Percentiles rank a stretch among this genome's conserved stretches.
Conservation (phyloP, 768 basidiomycete genomes). For the Clitopilus passeckerianus region DNA sequence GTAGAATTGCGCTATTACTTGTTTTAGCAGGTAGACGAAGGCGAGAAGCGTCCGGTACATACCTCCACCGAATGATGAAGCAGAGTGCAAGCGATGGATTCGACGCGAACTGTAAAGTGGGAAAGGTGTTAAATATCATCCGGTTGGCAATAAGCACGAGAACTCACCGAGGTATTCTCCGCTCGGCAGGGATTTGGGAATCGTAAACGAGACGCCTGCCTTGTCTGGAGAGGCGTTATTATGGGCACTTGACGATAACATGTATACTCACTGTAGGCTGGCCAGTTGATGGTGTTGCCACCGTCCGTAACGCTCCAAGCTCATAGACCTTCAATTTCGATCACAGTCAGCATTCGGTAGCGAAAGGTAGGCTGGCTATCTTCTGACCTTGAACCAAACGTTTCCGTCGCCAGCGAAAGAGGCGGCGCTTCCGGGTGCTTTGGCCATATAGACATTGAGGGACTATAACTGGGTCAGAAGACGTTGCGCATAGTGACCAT, state of each 20-base stretch:
- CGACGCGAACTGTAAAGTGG: conserved; percentile 23
- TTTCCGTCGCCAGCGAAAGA: conserved; percentile 36
- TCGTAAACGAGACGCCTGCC: conserved; percentile 26
- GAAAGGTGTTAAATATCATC: no score
- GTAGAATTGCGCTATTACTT: conserved; percentile 23
- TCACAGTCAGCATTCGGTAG: no score
- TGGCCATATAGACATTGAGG: conserved; percentile 39
- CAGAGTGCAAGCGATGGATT: conserved; percentile 35
- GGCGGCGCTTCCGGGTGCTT: conserved; percentile 31
- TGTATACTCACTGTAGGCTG: conserved; percentile 29
- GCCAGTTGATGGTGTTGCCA: conserved; percentile 40
- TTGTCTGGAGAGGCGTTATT: conserved; percentile 3
- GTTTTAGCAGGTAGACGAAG: neutral
- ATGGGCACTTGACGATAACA: neutral
- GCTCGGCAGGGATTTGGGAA: conserved; percentile 28
- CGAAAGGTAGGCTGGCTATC: no score
- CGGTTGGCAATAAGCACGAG: no score
- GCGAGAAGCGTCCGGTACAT: conserved; percentile 9
- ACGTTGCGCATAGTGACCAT: neutral
- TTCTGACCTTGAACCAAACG: conserved; percentile 39
- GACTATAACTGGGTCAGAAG: neutral
- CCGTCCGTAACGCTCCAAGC: conserved; percentile 42
- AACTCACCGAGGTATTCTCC: conserved; percentile 27
- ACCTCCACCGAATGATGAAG: conserved; percentile 29
- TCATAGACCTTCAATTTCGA: conserved; percentile 27